A percentile compares a stretch with the other conserved stretches of the same genome.
These are phyloP conservation scores for Coemansia nantahalensis DNA, from an alignment of 192 early-diverging fungal species.

Conservation along the genomic window DNA sequence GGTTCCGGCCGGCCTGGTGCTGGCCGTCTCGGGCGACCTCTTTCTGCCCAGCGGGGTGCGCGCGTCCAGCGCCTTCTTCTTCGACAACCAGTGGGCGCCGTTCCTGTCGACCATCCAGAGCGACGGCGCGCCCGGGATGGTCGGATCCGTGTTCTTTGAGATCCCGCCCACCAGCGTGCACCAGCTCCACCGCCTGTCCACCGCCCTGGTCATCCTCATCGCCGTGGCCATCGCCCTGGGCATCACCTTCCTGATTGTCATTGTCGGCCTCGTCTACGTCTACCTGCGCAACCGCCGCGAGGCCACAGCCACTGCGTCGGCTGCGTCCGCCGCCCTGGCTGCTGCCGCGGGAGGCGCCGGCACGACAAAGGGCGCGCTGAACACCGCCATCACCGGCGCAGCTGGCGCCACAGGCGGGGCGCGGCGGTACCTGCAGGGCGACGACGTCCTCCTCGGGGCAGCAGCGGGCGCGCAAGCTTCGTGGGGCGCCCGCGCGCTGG, in stretches of 20 bases:
- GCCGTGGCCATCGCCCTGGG: slow-evolving; percentile 67
- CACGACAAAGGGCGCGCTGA: slow-evolving; percentile 34
- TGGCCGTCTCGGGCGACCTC: slow-evolving; percentile 43
- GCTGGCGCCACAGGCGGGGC: slow-evolving; percentile 3
- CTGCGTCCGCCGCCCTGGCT: slow-evolving; percentile 50
- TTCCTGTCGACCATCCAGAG: slow-evolving; percentile 49
- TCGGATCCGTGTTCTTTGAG: slow-evolving; percentile 46
- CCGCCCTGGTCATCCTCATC: slow-evolving; percentile 66
- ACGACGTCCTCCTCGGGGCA: slow-evolving; percentile 8
- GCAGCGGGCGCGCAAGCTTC: slow-evolving; percentile 21
- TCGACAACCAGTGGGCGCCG: slow-evolving; percentile 41
- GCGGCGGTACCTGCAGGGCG: slow-evolving; percentile 8
- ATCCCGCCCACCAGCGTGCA: slow-evolving; percentile 50
- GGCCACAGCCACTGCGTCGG: slow-evolving; percentile 46
- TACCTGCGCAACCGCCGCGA: slow-evolving; percentile 56
- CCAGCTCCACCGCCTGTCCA: slow-evolving; percentile 43
- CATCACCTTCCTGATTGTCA: slow-evolving; percentile 62
- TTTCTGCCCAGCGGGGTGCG: slow-evolving; percentile 22
- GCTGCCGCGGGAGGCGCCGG: slow-evolving; percentile 31
- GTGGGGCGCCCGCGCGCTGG: slow-evolving; percentile 27
- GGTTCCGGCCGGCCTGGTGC: slow-evolving; percentile 37
- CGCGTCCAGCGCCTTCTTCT: slow-evolving; percentile 46
- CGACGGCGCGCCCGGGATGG: slow-evolving; percentile 33
- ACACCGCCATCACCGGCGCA: slow-evolving; percentile 8
- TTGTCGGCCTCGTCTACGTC: slow-evolving; percentile 57